Conservation (phyloP, 352 stramenopile species). For the Globisporangium paroecandrum region DNA sequence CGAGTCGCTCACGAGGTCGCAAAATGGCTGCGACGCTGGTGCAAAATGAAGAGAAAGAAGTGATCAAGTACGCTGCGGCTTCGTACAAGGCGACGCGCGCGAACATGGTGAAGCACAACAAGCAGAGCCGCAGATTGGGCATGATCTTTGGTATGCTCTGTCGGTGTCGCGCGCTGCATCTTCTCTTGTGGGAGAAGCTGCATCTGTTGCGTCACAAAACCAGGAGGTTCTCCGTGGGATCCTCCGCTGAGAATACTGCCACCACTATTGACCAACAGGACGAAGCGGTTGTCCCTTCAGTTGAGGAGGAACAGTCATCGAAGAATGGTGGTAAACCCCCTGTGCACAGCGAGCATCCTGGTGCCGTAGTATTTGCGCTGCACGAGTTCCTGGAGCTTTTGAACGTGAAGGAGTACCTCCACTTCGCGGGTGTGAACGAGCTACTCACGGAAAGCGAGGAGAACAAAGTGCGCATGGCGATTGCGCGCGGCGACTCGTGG, state of each 20-base stretch:
- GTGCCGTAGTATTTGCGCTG: conserved; percentile 48
- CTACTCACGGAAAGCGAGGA: conserved; percentile 64
- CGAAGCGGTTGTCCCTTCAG: not conserved
- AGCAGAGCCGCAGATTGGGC: conserved; percentile 68
- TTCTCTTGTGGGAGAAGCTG: conserved; percentile 60
- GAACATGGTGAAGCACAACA: conserved; percentile 52
- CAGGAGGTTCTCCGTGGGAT: not conserved
- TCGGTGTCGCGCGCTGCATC: conserved; percentile 58
- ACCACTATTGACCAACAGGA: not conserved
- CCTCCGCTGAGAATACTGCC: not conserved
- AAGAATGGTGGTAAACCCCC: not conserved
- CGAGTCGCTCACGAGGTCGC: conserved; percentile 30
- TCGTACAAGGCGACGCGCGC: conserved; percentile 68
- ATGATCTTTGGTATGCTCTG: conserved; percentile 76
- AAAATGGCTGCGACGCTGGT: conserved; percentile 18
- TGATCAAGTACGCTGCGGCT: conserved; percentile 56
- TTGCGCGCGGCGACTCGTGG: conserved; percentile 48
- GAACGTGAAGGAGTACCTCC: conserved; percentile 65
- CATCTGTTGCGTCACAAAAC: conserved; percentile 20
- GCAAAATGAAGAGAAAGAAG: conserved; percentile 39
- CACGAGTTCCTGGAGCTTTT: conserved; percentile 70
- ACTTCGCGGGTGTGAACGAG: conserved; percentile 65
- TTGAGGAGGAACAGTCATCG: not conserved
- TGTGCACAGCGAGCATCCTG: not conserved
- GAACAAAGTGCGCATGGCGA: conserved; percentile 40